Evolutionary conservation across 2,329 filamentous ascomycete species (phyloP).

Genomic region (Fusarium compactum): DNA sequence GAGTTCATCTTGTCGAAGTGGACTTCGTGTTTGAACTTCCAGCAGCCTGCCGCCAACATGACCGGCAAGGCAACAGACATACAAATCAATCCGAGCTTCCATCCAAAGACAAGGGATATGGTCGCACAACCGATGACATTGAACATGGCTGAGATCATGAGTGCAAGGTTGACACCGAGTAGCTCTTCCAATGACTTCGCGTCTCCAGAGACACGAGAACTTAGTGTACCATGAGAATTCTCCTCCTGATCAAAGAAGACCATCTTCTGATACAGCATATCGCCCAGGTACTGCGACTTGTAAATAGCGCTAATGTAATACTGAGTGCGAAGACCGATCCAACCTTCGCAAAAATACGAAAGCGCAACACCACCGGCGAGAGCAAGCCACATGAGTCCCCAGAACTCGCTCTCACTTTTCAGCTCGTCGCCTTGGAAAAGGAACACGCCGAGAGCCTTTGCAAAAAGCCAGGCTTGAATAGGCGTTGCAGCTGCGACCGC

Average conservation of each 20-base stretch:
- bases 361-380: constrained; percentile 48
- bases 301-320: constrained; percentile 40
- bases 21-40: constrained; percentile 60
- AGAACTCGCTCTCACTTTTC: constrained; percentile 40
- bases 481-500: constrained; percentile 45
- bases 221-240: constrained; percentile 48
- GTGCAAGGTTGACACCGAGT: constrained; percentile 49
- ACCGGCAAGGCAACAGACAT: constrained; percentile 53
- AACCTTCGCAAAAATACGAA: constrained; percentile 45
- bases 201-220: constrained; percentile 46
- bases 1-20: constrained; percentile 70
- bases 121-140: constrained; percentile 48
- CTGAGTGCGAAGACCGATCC: constrained; percentile 30
- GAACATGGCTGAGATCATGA: constrained; percentile 48
- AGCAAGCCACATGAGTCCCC: constrained; percentile 51
- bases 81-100: constrained; percentile 55
- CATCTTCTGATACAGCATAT: constrained; percentile 48
- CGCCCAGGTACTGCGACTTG: constrained; percentile 47
- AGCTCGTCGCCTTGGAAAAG: constrained; percentile 48
- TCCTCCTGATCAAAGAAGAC: constrained; percentile 49
- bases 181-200: constrained; percentile 51
- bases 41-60: constrained; percentile 52
- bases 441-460: constrained; percentile 46
- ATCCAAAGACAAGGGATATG: constrained; percentile 51
- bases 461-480: constrained; percentile 49